A percentile compares a stretch with the other conserved stretches of the same genome.
These are phyloP conservation scores for Articulospora tetracladia DNA, from an alignment of 495 filamentous ascomycete species.

Conservation along the genomic window DNA sequence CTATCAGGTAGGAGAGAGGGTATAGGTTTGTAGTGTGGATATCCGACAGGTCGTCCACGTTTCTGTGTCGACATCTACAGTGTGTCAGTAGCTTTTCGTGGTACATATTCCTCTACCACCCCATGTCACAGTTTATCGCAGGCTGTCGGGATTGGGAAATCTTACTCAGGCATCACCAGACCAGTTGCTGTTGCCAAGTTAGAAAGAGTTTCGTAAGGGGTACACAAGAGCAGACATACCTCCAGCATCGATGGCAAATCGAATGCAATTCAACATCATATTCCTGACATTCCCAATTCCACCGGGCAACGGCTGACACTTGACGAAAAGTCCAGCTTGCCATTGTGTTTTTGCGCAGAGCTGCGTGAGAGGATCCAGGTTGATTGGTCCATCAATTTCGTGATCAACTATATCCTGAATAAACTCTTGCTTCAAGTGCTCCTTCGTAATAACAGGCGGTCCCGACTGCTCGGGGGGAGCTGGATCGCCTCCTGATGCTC, in stretches of 20 bases:
- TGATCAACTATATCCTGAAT: conserved; percentile 26
- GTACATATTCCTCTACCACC: too few species aligned
- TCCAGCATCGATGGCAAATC: conserved; percentile 45
- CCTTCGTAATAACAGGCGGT: not conserved
- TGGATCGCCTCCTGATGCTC: not conserved
- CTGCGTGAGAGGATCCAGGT: conserved; percentile 21
- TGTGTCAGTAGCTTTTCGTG: not conserved
- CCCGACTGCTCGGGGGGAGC: not conserved
- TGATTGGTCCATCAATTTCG: conserved; percentile 29
- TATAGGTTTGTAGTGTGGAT: not conserved
- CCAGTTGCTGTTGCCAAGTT: conserved; percentile 27
- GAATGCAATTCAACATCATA: conserved; percentile 38
- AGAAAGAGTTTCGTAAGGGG: not conserved
- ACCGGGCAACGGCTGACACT: conserved; percentile 27
- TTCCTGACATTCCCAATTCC: conserved; percentile 30
- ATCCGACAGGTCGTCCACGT: conserved; percentile 18
- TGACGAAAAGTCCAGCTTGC: conserved; percentile 27
- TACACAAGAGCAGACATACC: conserved; percentile 11
- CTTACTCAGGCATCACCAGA: conserved; percentile 37
- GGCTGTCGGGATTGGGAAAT: conserved; percentile 20
- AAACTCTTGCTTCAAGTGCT: conserved; percentile 20
- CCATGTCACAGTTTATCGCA: too few species aligned
- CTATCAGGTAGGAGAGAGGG: conserved; percentile 15
- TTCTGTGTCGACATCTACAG: not conserved
- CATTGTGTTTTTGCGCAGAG: conserved; percentile 29